Base-by-base conservation (phyloP, 2,329 filamentous ascomycete genomes). In the Teratosphaeriaceae sp. region DNA sequence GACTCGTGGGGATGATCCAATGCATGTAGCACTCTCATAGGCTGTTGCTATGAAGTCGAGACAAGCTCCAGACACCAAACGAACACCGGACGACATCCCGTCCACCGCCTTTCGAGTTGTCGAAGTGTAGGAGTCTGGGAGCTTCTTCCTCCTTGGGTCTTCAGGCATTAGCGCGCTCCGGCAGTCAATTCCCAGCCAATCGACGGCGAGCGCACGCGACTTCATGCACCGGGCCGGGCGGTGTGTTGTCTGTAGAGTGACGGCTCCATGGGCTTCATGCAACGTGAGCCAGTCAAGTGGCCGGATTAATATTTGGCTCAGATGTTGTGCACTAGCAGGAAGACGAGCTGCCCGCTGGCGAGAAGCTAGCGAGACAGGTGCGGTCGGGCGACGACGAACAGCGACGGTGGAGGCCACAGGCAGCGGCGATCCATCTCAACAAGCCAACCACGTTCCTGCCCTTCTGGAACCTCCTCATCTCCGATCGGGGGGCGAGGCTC, bases 201-300 rank as follows among this genome's bases (percentile, higher is more conserved):
- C 7, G 22, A 23, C 19, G 35, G 20, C 22, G 12, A 23, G 35
- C 20, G 20, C 20, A n/a, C 20, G 35, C 35, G 20, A 38, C 20
- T 26, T 38, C 22, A 38, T 38, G 35, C 35, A 38, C 8, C 35
- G 35, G 35, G 12, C 35, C 35, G 35, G 15, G 35, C 35, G 35
- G 20, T 39, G 37, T 24, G 37, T 39, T 39, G 37, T 29, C 24
- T 23, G 19, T 19, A 39, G 35, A 27, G 26, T 23, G 37, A 39
- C 23, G 16, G 37, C 20, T 29, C n/a, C 37, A 20, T 29, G 13
- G 5, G 6, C n/a, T 5, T n/a, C 12, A 19, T 39, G 37, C 26
- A 39, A 5, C 11, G 5, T 39, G 37, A 39, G 26, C 41, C 41
- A 43, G 22, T 43, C 6, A 34, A 13, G 30, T 15, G 3, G 15